A percentile compares a stretch with the other conserved stretches of the same genome.
These are phyloP conservation scores for Rehmannia glutinosa DNA, from an alignment of 257 asterid genomes.

Conservation along the genomic window DNA sequence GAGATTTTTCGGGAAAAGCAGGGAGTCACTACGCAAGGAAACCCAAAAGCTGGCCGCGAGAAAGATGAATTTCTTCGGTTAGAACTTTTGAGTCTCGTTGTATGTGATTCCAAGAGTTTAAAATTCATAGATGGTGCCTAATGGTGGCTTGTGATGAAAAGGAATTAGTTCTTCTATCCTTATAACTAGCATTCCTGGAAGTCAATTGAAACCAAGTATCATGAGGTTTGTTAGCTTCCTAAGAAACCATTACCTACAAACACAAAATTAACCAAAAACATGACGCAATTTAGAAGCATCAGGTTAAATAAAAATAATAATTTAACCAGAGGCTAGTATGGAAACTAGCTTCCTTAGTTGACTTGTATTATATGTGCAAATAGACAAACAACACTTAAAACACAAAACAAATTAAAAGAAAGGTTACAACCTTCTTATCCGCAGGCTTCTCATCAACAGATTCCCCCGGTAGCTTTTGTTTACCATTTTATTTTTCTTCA, in stretches of 20 bases:
- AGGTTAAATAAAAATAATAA: not conserved
- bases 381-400: constrained; percentile 10
- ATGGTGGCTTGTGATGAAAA: no score
- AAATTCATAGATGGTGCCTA: no score
- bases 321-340: not conserved
- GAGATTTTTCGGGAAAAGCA: no score
- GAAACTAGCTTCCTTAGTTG: constrained; percentile 1
- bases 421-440: constrained; percentile 68
- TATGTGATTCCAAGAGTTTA: no score
- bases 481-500: constrained; percentile 43
- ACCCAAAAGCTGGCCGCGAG: no score
- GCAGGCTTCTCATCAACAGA: constrained; percentile 48
- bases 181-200: no score
- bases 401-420: no score
- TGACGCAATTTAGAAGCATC: not conserved
- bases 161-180: no score
- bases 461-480: constrained; percentile 61
- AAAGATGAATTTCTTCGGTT: no score
- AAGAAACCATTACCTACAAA: constrained; percentile 7
- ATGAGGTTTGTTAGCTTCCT: constrained; percentile 98
- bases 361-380: constrained; percentile 5
- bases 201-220: constrained; percentile 95
- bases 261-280: constrained; percentile 6
- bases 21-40: no score
- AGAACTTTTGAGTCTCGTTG: no score